Conservation (phyloP, 164 flowering plant genomes). For the Nymphaea colorata region DNA sequence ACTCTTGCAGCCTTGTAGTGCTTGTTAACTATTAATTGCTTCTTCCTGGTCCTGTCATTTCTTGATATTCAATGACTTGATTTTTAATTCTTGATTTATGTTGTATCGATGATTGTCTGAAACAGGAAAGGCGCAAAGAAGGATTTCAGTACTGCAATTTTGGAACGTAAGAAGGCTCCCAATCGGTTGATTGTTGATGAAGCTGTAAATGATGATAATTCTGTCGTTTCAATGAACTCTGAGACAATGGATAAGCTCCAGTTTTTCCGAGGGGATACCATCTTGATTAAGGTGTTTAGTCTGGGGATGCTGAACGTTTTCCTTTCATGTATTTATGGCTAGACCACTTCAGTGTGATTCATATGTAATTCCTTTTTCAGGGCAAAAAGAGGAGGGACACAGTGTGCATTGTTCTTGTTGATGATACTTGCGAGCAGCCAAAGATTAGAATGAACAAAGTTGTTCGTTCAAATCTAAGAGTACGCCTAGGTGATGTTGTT, state of each 20-base stretch:
- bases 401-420: slow-evolving; percentile 17
- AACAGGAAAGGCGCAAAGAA: slow-evolving; percentile 54
- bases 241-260: slow-evolving; percentile 81
- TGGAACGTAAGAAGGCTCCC: slow-evolving; percentile 76
- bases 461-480: slow-evolving; percentile 21
- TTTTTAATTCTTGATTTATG: background rate
- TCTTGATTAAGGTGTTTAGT: slow-evolving; percentile 51
- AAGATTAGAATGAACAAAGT: slow-evolving; percentile 25
- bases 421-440: slow-evolving; percentile 19
- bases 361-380: background rate
- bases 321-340: background rate
- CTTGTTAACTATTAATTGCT: background rate
- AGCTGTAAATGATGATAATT: slow-evolving; percentile 72
- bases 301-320: background rate
- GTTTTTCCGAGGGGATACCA: slow-evolving; percentile 78
- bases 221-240: slow-evolving; percentile 64
- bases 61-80: too few species aligned
- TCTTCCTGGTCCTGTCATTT: background rate
- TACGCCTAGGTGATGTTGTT: slow-evolving; percentile 20
- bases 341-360: background rate
- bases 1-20: too few species aligned
- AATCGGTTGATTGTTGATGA: slow-evolving; percentile 75
- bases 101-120: background rate
- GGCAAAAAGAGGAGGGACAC: slow-evolving; percentile 24
- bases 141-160: slow-evolving; percentile 76